phyloP scores from a whole-genome alignment of 139 green algal genomes.

The Mesotaenium endlicherianum region DNA sequence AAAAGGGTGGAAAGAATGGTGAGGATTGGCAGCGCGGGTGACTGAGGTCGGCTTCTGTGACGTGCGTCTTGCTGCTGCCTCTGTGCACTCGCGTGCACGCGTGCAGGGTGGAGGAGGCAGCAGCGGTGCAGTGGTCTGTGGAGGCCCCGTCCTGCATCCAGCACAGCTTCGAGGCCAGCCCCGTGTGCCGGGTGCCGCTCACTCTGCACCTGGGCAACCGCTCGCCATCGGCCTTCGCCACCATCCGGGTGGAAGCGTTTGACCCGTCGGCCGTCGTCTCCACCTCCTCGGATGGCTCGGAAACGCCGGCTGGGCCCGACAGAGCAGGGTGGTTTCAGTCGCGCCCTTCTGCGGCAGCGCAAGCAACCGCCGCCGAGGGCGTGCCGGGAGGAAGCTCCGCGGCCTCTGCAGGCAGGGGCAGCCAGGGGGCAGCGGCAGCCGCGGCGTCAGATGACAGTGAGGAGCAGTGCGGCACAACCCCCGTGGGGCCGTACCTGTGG shows the following conservation, averaged over 20 bases:
- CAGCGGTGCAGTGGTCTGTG: background rate
- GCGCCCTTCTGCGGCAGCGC: too few species aligned
- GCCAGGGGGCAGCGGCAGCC: background rate
- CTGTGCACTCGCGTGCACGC: too few species aligned
- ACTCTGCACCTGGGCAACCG: background rate
- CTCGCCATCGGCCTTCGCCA: background rate
- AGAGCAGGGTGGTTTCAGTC: background rate
- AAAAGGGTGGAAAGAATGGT: too few species aligned
- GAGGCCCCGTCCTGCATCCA: background rate
- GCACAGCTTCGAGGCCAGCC: background rate
- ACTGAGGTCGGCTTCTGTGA: too few species aligned
- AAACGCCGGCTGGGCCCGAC: background rate
- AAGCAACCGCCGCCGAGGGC: too few species aligned
- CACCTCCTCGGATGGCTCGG: background rate
- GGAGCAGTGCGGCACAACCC: background rate
- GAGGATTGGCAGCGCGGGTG: too few species aligned
- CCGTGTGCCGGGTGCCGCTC: slow-evolving; percentile 3
- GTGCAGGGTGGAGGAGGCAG: too few species aligned
- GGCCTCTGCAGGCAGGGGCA: background rate
- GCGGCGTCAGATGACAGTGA: background rate
- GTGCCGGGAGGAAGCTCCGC: too few species aligned
- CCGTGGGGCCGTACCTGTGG: background rate
- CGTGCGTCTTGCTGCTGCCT: too few species aligned
- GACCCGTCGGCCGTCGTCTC: background rate
- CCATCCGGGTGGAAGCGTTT: background rate